A percentile compares a stretch with the other conserved stretches of the same genome.
These are phyloP conservation scores for Diaporthe ilicicola DNA, from an alignment of 2,329 filamentous ascomycete species.

Conservation along the genomic window DNA sequence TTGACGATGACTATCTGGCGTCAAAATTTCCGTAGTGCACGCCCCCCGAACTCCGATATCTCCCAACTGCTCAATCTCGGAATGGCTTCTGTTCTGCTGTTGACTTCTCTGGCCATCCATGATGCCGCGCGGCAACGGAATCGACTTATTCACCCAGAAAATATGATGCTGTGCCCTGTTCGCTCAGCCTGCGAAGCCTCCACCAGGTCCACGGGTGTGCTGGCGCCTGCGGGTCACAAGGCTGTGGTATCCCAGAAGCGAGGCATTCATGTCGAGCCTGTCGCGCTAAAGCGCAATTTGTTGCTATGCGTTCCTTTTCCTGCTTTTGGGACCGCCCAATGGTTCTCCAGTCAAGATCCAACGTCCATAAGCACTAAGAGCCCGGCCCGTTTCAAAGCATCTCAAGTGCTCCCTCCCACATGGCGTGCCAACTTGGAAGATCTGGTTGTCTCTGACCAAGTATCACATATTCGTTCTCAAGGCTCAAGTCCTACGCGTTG, in stretches of 20 bases:
- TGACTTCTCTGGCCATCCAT: too few relatives aligned
- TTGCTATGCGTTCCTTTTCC: background rate
- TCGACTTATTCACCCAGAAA: background rate
- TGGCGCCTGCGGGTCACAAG: background rate
- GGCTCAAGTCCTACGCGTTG: too few relatives aligned
- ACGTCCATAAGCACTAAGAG: constrained; percentile 11
- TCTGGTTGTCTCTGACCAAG: background rate
- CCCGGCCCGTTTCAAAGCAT: background rate
- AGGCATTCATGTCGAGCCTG: background rate
- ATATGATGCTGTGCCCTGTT: background rate
- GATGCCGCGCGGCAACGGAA: background rate
- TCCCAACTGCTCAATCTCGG: background rate
- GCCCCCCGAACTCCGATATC: background rate
- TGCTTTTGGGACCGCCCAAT: background rate
- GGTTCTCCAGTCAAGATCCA: background rate
- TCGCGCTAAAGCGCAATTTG: background rate
- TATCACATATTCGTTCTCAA: too few relatives aligned
- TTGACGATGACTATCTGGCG: background rate
- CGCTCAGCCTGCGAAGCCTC: background rate
- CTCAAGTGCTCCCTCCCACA: background rate
- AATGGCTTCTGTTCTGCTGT: background rate
- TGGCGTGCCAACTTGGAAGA: too few relatives aligned
- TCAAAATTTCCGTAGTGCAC: background rate
- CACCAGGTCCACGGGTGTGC: background rate
- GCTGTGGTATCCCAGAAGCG: background rate